Percentiles rank a stretch among this genome's conserved stretches.
Conservation (phyloP, 345 rosid genomes). For the Noccaea caerulescens region DNA sequence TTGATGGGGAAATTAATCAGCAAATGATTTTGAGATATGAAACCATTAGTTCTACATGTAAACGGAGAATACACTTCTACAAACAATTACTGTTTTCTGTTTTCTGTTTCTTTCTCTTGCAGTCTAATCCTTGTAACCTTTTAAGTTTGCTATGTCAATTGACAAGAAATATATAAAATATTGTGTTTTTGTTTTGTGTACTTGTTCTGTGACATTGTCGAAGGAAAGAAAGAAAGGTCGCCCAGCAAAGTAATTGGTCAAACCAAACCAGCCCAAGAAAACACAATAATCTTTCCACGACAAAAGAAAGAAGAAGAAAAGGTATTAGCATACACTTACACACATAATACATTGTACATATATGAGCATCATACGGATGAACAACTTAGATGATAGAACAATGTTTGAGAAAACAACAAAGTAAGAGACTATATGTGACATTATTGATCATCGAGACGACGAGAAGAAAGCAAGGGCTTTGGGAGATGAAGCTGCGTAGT, state of each 20-base stretch:
- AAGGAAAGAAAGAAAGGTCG: not conserved
- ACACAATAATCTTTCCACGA: not conserved
- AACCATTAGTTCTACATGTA: constrained; percentile 8
- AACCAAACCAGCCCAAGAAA: constrained; percentile 13
- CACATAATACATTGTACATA: too few relatives aligned
- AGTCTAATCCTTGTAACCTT: not conserved
- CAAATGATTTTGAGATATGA: too few relatives aligned
- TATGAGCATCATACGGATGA: not conserved
- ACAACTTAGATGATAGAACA: not conserved
- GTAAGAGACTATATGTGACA: constrained; percentile 1
- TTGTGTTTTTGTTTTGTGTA: too few relatives aligned
- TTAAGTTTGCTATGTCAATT: not conserved
- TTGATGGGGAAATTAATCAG: not conserved
- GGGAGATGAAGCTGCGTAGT: constrained; percentile 37
- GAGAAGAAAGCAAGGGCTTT: constrained; percentile 35
- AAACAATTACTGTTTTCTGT: constrained; percentile 4
- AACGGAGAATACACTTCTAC: not conserved
- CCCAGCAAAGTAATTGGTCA: not conserved
- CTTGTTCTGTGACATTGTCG: too few relatives aligned
- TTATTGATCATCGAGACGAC: constrained; percentile 23
- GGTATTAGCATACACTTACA: too few relatives aligned
- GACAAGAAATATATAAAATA: not conserved
- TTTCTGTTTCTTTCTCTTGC: too few relatives aligned
- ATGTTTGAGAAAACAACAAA: not conserved
- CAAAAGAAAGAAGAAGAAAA: too few relatives aligned